Evolutionary conservation across 139 green algal genomes (phyloP).

Genomic region (Chlamydomonas eustigma): DNA sequence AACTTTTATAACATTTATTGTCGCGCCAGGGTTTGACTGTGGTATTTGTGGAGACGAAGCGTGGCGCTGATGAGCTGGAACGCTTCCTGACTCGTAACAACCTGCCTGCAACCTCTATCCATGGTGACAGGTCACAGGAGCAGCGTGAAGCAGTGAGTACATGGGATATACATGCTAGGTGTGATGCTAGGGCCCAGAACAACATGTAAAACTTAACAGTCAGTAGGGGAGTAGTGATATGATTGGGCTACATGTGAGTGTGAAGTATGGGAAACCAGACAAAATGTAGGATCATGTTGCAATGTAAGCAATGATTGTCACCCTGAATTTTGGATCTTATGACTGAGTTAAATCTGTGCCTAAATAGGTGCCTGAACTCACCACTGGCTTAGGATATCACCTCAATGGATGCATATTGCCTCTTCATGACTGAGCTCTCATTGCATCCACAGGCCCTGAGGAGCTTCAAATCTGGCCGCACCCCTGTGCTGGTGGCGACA

Average conservation of each 20-base stretch:
- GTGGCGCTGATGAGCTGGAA: constrained; percentile 91
- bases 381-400: background rate
- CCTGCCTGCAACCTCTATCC: constrained; percentile 90
- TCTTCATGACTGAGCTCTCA: background rate
- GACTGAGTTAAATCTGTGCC: background rate
- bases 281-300: no score
- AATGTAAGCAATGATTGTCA: no score
- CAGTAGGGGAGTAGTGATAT: no score
- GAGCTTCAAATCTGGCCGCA: constrained; percentile 50
- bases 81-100: constrained; percentile 81
- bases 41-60: constrained; percentile 98
- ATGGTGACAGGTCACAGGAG: constrained; percentile 89
- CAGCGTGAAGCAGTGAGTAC: constrained; percentile 69
- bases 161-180: no score
- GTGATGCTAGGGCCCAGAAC: no score
- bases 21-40: constrained; percentile 76
- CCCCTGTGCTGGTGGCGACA: constrained; percentile 76
- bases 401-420: background rate
- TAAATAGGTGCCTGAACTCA: background rate
- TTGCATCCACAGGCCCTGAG: constrained; percentile 52
- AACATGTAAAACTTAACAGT: no score
- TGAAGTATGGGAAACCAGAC: no score
- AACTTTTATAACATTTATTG: no score
- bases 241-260: no score
- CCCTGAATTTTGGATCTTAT: background rate